Base-by-base conservation (phyloP, 148 eudicot genomes). In the Talinum fruticosum region DNA sequence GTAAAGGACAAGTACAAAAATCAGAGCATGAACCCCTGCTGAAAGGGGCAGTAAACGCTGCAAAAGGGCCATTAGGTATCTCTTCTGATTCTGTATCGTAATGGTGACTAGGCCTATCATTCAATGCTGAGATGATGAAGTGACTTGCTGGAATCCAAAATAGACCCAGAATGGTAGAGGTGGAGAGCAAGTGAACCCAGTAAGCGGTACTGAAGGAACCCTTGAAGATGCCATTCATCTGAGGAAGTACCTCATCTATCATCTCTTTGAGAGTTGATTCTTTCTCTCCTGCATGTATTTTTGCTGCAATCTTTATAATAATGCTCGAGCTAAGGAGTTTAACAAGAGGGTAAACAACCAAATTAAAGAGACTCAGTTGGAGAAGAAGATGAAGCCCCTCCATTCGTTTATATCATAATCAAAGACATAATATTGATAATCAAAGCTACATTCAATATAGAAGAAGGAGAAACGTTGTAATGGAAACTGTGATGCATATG, bases 71-170 rank as follows among this genome's bases (percentile, higher is more conserved):
- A n/a, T n/a, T n/a, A n/a, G n/a, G n/a, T n/a, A n/a, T n/a, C n/a
- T n/a, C n/a, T 8, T 49, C 13, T 33, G 69, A 1, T 38, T 70
- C 26, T 14, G 2, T 6, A 24, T 23, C 4, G 61, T 12, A 29
- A 72, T 13, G 16, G 8, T 72, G 49, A n/a, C 28, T 0, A 21
- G 2, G 10, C 10, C 26, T 16, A 34, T 44, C 4, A 19, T 54
- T 29, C 16, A 35, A 24, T n/a, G 15, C 12, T 15, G 65, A 32
- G 19, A 81, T 0, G 19, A 76, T 21, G 15, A 6, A 36, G 62
- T 76, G 62, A 76, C 72, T 81, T 45, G 57, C 57, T 51, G 71
- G 29, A 30, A 36, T 66, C 80, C 83, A 81, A 34, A 81, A 34
- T 1, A 81, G 45, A 24, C 83, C 79, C 53, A 76, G 21, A 28